Evolutionary conservation across 352 stramenopile species (phyloP).

Genomic region (Pythium folliculosum): DNA sequence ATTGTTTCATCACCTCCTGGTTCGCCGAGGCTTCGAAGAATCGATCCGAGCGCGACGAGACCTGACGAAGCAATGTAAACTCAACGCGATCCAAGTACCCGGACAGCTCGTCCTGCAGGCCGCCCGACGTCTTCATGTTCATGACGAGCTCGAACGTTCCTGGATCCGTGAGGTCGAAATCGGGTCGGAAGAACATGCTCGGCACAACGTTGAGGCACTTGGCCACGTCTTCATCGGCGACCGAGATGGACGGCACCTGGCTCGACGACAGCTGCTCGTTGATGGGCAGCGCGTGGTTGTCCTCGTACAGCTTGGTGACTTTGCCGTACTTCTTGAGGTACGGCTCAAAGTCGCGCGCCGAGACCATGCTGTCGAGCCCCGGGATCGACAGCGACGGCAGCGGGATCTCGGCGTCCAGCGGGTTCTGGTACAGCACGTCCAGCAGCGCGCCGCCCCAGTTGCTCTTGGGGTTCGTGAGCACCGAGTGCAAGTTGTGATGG

Average conservation of each 20-base stretch:
- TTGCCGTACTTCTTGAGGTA: conserved; percentile 77
- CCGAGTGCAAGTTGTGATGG: conserved; percentile 86
- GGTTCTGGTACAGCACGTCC: conserved; percentile 69
- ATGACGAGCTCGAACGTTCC: conserved; percentile 82
- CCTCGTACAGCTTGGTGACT: conserved; percentile 62
- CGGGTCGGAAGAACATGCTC: conserved; percentile 78
- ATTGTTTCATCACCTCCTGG: conserved; percentile 87
- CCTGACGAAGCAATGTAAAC: conserved; percentile 82
- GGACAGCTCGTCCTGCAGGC: conserved; percentile 78
- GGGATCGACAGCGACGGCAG: conserved; percentile 60
- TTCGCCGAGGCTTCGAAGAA: conserved; percentile 86
- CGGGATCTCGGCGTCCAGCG: conserved; percentile 65
- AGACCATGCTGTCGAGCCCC: conserved; percentile 53
- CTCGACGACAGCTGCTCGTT: conserved; percentile 83
- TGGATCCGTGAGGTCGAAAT: conserved; percentile 77
- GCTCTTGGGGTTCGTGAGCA: conserved; percentile 80
- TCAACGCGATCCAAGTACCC: conserved; percentile 84
- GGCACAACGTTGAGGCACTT: conserved; percentile 78
- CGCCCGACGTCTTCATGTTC: conserved; percentile 54
- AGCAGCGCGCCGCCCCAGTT: conserved; percentile 73
- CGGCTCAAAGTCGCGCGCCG: conserved; percentile 70
- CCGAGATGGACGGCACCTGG: conserved; percentile 77
- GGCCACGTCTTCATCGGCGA: conserved; percentile 81
- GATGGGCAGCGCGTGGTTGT: conserved; percentile 77
- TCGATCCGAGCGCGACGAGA: conserved; percentile 80